Evolutionary conservation across 306 rosid genomes (phyloP).

Genomic region (Medicago arabica): DNA sequence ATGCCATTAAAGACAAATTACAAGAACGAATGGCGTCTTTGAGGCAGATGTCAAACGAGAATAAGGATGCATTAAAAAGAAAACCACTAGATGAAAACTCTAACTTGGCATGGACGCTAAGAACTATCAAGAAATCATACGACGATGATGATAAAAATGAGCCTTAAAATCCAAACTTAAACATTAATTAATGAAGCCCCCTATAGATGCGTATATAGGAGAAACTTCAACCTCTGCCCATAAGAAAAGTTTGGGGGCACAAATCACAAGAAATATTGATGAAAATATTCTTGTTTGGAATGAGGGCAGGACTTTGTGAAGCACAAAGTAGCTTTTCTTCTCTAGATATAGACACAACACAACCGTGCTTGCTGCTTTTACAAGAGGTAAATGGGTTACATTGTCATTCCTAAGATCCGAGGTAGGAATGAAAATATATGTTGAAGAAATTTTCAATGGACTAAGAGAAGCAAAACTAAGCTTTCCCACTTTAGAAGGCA

Average conservation of each 20-base stretch:
- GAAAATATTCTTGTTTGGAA: no score
- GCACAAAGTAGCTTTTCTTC: conserved; percentile 6
- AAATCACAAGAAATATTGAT: no score
- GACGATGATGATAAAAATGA: background rate
- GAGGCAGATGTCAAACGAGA: no score
- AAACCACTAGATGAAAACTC: background rate
- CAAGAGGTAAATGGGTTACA: background rate
- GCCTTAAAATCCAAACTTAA: no score
- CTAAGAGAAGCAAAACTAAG: conserved; percentile 8
- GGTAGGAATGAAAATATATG: background rate
- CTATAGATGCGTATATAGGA: no score
- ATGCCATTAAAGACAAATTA: background rate
- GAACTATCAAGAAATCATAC: no score
- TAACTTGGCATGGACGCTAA: background rate
- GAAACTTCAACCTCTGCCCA: conserved; percentile 7
- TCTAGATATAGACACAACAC: conserved; percentile 9
- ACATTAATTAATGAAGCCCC: background rate
- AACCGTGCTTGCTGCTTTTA: background rate
- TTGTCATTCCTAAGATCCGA: background rate
- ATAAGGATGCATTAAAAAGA: background rate
- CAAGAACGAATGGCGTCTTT: background rate
- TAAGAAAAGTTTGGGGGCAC: background rate
- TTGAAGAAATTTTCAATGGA: background rate
- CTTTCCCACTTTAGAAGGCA: background rate
- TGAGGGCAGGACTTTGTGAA: conserved; percentile 13